A percentile compares a stretch with the other conserved stretches of the same genome.
Evolutionary conservation across 1,139 yeast genomes (phyloP).

Genomic region (Taphrina sp.): DNA sequence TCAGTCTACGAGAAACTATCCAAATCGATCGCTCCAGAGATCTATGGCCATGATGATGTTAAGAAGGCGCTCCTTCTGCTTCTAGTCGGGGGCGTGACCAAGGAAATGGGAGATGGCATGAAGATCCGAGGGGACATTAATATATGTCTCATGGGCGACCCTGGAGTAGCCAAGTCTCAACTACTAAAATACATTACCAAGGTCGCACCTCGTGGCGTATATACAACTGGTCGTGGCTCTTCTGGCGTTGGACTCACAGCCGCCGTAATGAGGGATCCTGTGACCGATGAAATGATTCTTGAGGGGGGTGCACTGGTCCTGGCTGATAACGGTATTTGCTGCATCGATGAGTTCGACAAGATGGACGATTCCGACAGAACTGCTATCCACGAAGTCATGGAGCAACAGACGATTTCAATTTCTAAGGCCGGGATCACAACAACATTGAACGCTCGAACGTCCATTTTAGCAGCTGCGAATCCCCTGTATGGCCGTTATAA

Average conservation of each 20-base stretch:
- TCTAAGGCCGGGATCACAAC: slow-evolving; percentile 98
- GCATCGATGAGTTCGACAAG: slow-evolving; percentile 98
- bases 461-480: slow-evolving; percentile 96
- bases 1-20: slow-evolving; percentile 79
- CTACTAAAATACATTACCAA: slow-evolving; percentile 84
- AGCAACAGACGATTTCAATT: slow-evolving; percentile 96
- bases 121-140: slow-evolving; percentile 96
- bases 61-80: slow-evolving; percentile 83
- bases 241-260: slow-evolving; percentile 99
- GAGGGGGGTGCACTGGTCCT: slow-evolving; percentile 98
- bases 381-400: slow-evolving; percentile 99
- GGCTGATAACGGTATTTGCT: slow-evolving; percentile 97
- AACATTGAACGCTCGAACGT: slow-evolving; percentile 91
- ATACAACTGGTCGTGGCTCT: slow-evolving; percentile 98
- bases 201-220: slow-evolving; percentile 94
- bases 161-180: slow-evolving; percentile 99
- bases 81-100: slow-evolving; percentile 93
- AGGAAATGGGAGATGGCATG: slow-evolving; percentile 94
- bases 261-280: slow-evolving; percentile 98
- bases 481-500: slow-evolving; percentile 95
- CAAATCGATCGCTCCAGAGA: slow-evolving; percentile 93
- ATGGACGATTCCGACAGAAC: slow-evolving; percentile 98
- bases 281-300: slow-evolving; percentile 95
- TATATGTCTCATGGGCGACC: slow-evolving; percentile 97
- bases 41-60: slow-evolving; percentile 89